Base-by-base conservation (phyloP, 2,329 filamentous ascomycete species). In the Lojkania enalia region DNA sequence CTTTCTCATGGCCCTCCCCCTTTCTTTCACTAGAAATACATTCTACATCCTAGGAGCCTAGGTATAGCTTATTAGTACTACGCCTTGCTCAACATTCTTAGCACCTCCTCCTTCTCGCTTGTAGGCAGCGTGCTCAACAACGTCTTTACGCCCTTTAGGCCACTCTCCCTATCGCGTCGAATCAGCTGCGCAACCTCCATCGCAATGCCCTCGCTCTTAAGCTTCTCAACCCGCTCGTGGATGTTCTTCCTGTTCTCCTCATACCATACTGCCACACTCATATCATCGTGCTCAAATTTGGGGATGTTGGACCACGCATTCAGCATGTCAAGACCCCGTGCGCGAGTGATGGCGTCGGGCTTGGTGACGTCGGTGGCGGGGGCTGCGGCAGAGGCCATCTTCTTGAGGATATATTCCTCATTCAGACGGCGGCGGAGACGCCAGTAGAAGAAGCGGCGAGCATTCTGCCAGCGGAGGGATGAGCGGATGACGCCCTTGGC, bases 381-480 rank as follows among this genome's bases (percentile, higher is more conserved):
- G 14, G 30, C 14, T 25, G 77, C 71, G 60, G 74, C 70, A 5
- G 72, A 66, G 29, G 67, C 57, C 82, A 99, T 89, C 74, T 90
- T 90, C 77, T 91, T 94, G 71, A 99, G 81, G 61, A 99, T 90
- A 72, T 95, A 89, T 76, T 99, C 94, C 77, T 99, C 94, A 74
- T 95, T 97, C 68, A 99, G 81, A 75, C 94, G 85, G 69, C 94
- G 88, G 73, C 95, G 91, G 52, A 96, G 86, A 74, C 94, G 92
- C 94, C 95, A 99, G 87, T 97, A 99, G 81, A 99, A 97, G 88
- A 94, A 97, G 67, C 92, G 87, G 55, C 94, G 86, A 7, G 92
- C 86, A 61, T 96, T 87, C 69, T 83, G 79, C 94, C 92, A 97
- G 64, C 86, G 82, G 30, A 99, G 80, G 11, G 84, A 76, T 61